Evolutionary conservation across 1,284 basidiomycete genomes (phyloP).

Genomic region (Chalciporus sp.): DNA sequence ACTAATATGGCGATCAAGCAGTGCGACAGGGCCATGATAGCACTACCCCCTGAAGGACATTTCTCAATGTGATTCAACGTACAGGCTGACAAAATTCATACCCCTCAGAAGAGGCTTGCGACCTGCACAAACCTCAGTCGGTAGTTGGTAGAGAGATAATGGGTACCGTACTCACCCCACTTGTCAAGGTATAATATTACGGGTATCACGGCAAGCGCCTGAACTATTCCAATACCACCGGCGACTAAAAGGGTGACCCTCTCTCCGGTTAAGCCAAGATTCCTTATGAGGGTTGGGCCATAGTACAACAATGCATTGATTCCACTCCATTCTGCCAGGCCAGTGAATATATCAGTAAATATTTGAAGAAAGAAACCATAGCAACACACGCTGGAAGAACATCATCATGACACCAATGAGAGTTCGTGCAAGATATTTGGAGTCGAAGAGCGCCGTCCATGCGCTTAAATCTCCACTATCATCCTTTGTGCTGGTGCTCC

Average conservation of each 20-base stretch:
- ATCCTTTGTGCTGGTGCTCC: slow-evolving; percentile 20
- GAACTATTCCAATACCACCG: slow-evolving; percentile 79
- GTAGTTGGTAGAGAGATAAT: background rate
- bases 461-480: slow-evolving; percentile 25
- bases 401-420: slow-evolving; percentile 71
- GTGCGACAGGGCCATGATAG: slow-evolving; percentile 74
- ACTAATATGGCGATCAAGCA: slow-evolving; percentile 71
- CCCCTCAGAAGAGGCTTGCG: slow-evolving; percentile 64
- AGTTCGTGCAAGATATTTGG: slow-evolving; percentile 59
- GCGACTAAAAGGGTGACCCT: slow-evolving; percentile 64
- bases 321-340: slow-evolving; percentile 71
- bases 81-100: slow-evolving; percentile 23
- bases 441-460: slow-evolving; percentile 59
- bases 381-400: slow-evolving; percentile 74
- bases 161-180: slow-evolving; percentile 56
- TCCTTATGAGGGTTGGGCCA: slow-evolving; percentile 69
- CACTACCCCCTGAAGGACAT: slow-evolving; percentile 55
- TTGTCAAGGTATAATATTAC: slow-evolving; percentile 72
- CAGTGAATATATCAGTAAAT: background rate
- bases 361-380: background rate
- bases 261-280: slow-evolving; percentile 58
- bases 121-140: slow-evolving; percentile 40
- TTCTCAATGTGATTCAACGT: background rate
- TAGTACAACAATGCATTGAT: slow-evolving; percentile 84
- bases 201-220: slow-evolving; percentile 75